A percentile compares a stretch with the other conserved stretches of the same genome.
phyloP scores from a whole-genome alignment of 2,329 filamentous ascomycete genomes.

The Penicillium decumbens region DNA sequence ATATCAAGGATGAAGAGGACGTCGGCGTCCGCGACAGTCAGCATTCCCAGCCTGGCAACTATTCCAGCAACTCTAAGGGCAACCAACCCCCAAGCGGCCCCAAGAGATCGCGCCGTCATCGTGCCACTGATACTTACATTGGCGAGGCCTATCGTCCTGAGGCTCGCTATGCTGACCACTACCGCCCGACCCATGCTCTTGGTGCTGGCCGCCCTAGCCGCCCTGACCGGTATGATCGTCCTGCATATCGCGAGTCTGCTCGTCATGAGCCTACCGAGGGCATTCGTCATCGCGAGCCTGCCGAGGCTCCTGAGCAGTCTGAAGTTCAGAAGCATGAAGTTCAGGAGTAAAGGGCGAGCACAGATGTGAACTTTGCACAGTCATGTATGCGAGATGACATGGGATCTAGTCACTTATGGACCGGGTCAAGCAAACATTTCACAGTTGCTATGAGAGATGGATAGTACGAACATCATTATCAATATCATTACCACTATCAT shows the following conservation, averaged over 20 bases:
- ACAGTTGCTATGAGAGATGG: not conserved
- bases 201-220: not conserved
- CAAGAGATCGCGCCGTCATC: not conserved
- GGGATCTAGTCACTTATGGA: not conserved
- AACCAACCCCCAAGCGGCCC: not conserved
- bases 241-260: not conserved
- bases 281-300: not conserved
- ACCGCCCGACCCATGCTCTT: not conserved
- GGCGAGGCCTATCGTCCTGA: not conserved
- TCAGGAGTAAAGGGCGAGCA: not conserved
- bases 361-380: not conserved
- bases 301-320: not conserved
- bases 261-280: not conserved
- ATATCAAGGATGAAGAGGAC: slow-evolving; percentile 4
- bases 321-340: not conserved
- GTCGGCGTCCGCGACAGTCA: not conserved
- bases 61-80: not conserved
- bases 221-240: too few species aligned
- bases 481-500: too few species aligned
- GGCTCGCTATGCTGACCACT: not conserved
- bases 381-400: not conserved
- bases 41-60: not conserved
- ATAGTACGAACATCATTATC: not conserved
- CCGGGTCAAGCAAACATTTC: not conserved
- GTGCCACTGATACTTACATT: not conserved